Percentiles rank a stretch among this genome's conserved stretches.
Conservation (phyloP, 129 eudicot species). For the Tagetes erecta region DNA sequence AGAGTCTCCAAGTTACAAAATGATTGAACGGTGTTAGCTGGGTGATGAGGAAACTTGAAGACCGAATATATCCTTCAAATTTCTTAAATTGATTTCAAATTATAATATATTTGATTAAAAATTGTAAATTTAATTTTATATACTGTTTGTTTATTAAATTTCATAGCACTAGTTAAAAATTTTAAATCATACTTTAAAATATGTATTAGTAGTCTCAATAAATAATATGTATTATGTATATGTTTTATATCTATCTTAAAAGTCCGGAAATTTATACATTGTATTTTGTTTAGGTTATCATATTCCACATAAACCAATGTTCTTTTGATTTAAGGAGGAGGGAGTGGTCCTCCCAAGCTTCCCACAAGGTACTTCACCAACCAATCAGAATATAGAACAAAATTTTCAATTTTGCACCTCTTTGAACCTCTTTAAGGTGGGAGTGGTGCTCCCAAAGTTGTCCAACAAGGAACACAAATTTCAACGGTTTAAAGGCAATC, state of each 20-base stretch:
- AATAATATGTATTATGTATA: neutral
- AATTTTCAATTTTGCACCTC: too few species aligned
- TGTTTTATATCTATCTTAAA: neutral
- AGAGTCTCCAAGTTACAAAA: constrained; percentile 4
- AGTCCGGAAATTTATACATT: neutral
- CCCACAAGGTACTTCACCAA: too few species aligned
- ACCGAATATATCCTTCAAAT: constrained; percentile 14
- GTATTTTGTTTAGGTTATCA: neutral
- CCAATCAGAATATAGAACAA: too few species aligned
- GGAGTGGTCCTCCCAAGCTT: too few species aligned
- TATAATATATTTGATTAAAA: neutral
- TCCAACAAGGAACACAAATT: too few species aligned
- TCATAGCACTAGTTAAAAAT: neutral
- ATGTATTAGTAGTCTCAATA: neutral
- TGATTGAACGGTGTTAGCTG: constrained; percentile 31
- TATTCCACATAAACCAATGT: neutral
- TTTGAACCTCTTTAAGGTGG: too few species aligned
- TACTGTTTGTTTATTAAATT: neutral
- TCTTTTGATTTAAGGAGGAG: too few species aligned
- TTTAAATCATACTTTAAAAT: neutral
- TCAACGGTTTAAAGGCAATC: too few species aligned
- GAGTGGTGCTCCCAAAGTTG: too few species aligned
- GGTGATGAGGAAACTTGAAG: constrained; percentile 22
- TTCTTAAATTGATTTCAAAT: neutral
- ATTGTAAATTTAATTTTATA: neutral